Evolutionary conservation across 2,329 filamentous ascomycete genomes (phyloP).

Genomic region (Trichoderma sp.): DNA sequence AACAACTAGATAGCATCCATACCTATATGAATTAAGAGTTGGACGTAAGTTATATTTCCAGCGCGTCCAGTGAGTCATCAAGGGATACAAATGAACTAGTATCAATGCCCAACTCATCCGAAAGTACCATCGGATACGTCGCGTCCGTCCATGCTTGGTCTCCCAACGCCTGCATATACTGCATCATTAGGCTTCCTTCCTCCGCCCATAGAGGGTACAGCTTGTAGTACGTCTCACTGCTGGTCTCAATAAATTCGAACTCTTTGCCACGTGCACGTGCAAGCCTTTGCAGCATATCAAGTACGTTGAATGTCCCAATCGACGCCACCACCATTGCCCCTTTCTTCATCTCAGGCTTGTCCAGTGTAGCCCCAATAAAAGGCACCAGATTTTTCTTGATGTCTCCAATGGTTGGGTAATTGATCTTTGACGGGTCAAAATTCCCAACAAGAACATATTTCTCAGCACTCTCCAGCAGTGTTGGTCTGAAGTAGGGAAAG

Average conservation of each 20-base stretch:
- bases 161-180: not conserved
- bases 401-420: not conserved
- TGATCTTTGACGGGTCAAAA: not conserved
- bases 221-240: not conserved
- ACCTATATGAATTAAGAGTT: not conserved
- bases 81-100: not conserved
- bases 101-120: not conserved
- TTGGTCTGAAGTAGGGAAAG: not conserved
- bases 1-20: not conserved
- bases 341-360: not conserved
- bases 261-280: not conserved
- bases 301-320: not conserved
- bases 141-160: not conserved
- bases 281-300: not conserved
- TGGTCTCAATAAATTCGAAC: not conserved
- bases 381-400: not conserved
- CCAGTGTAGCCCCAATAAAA: not conserved
- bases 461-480: not conserved
- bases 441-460: not conserved
- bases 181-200: not conserved
- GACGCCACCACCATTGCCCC: not conserved
- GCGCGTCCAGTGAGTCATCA: not conserved
- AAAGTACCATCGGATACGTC: not conserved
- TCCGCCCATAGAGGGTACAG: not conserved
- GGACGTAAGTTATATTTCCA: not conserved